Base-by-base conservation (phyloP, 495 filamentous ascomycete genomes). In the Mytilinidion resinicola region DNA sequence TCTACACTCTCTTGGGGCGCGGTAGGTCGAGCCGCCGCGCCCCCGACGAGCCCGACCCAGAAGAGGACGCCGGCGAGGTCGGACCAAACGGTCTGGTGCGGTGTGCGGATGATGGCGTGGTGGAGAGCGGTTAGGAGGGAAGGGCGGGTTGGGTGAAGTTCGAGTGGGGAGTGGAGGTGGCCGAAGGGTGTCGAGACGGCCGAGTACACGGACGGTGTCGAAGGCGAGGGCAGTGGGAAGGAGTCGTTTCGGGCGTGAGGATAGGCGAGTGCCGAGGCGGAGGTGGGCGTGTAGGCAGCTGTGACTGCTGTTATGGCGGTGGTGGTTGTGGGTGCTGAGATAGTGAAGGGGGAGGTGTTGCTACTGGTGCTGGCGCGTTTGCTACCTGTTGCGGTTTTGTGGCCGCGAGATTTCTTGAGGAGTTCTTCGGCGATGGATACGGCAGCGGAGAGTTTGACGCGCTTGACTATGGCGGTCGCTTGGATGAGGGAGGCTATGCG, bases 361-460 rank as follows among this genome's bases (percentile, higher is more conserved):
- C 10, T 9, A n/a, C 41, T 30, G 19, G 55, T 58, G 51, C 36
- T 48, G 19, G 52, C 20, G 63, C 66, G 50, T 67, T 60, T 20
- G 68, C 67, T 50, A 65, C 36, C 10, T 17, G 11, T 59, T 54
- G 14, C 19, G 19, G 17, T 42, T 50, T 33, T 15, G 10, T 10
- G 59, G 50, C 12, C 33, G 44, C 19, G 44, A 43, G 10, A 52
- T 25, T 66, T 59, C 19, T 66, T 61, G 0, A 69, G 67, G 4
- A 20, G 52, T 20, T 73, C 73, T 17, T 66, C 61, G 3, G 75
- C 73, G 14, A 77, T 70, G 33, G 63, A 63, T 49, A 69, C 60
- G 30, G 68, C 67, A 43, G 65, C 36, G 17, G 15, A 19, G 63
- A 60, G 19, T 17, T 20, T 14, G 54, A 69, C 63, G 25, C 73